These are phyloP conservation scores for Rickenella mellea DNA, from an alignment of 768 basidiomycete genomes.

Conservation along the genomic window DNA sequence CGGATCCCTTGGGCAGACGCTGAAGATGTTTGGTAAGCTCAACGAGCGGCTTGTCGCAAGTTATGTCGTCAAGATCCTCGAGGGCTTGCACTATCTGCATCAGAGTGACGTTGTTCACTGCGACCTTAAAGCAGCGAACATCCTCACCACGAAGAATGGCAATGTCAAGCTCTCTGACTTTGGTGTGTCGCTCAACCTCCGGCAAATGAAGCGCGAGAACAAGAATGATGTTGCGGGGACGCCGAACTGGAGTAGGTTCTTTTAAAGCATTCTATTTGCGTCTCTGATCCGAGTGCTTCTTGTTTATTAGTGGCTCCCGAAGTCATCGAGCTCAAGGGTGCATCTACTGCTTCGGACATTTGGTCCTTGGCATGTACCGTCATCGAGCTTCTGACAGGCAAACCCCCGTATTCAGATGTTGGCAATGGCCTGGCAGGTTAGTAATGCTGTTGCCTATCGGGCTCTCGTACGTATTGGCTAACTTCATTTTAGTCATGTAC, in stretches of 20 bases:
- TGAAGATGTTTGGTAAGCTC: constrained; percentile 89
- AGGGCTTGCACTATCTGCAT: constrained; percentile 92
- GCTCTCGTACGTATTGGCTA: constrained; percentile 3
- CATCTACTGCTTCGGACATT: constrained; percentile 87
- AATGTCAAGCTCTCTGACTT: constrained; percentile 97
- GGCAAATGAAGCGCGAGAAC: constrained; percentile 78
- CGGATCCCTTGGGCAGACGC: constrained; percentile 86
- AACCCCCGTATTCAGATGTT: constrained; percentile 87
- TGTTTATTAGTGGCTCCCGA: constrained; percentile 74
- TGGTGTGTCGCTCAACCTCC: constrained; percentile 91
- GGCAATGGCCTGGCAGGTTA: constrained; percentile 83
- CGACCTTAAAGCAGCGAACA: constrained; percentile 97
- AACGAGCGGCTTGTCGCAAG: constrained; percentile 87
- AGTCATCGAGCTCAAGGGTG: constrained; percentile 90
- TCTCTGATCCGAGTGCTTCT: not conserved
- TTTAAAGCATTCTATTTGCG: too few relatives aligned
- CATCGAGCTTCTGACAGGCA: constrained; percentile 86
- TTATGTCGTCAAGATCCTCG: constrained; percentile 94
- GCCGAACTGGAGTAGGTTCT: constrained; percentile 77
- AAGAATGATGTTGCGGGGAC: constrained; percentile 83
- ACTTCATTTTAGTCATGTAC: constrained; percentile 71
- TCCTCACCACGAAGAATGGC: constrained; percentile 96
- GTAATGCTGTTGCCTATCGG: not conserved
- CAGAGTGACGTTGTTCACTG: constrained; percentile 87
- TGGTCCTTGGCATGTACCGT: constrained; percentile 96